Conservation (phyloP, 106 monocot genomes). For the Vanilla planifolia region DNA sequence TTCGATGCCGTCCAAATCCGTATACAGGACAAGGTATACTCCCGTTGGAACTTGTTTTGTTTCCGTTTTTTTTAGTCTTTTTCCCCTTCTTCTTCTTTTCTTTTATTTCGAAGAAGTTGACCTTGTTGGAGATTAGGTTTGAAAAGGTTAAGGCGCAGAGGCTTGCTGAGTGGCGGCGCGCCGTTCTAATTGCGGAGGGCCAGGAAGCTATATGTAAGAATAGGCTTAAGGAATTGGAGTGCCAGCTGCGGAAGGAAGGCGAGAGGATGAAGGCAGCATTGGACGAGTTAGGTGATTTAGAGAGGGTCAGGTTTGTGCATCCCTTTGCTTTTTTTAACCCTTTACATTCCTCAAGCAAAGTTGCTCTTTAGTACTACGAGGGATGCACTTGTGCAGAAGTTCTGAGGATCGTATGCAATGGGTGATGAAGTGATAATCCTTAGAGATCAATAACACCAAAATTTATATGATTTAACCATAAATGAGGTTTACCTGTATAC, state of each 20-base stretch:
- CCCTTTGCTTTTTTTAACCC: not conserved
- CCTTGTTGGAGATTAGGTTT: conserved; percentile 35
- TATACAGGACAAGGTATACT: conserved; percentile 67
- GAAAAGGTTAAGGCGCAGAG: conserved; percentile 64
- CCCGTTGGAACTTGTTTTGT: too few species aligned
- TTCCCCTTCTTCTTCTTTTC: not conserved
- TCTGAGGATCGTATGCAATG: too few species aligned
- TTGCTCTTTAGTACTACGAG: too few species aligned
- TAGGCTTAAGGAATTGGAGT: conserved; percentile 34
- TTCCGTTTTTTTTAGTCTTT: not conserved
- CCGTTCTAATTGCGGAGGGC: conserved; percentile 45
- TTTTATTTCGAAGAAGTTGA: too few species aligned
- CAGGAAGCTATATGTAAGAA: conserved; percentile 28
- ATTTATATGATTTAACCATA: too few species aligned
- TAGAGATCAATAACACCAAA: too few species aligned
- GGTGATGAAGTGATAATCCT: too few species aligned
- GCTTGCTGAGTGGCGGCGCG: conserved; percentile 33
- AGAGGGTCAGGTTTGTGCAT: conserved; percentile 48
- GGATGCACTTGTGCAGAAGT: too few species aligned
- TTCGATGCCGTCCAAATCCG: conserved; percentile 39
- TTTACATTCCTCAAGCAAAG: too few species aligned
- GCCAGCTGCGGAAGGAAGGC: conserved; percentile 27
- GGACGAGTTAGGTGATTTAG: conserved; percentile 43
- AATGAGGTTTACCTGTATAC: too few species aligned
- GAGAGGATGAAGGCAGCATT: conserved; percentile 36